A percentile compares a stretch with the other conserved stretches of the same genome.
phyloP scores from a whole-genome alignment of 768 basidiomycete species.

The Obba rivulosa region DNA sequence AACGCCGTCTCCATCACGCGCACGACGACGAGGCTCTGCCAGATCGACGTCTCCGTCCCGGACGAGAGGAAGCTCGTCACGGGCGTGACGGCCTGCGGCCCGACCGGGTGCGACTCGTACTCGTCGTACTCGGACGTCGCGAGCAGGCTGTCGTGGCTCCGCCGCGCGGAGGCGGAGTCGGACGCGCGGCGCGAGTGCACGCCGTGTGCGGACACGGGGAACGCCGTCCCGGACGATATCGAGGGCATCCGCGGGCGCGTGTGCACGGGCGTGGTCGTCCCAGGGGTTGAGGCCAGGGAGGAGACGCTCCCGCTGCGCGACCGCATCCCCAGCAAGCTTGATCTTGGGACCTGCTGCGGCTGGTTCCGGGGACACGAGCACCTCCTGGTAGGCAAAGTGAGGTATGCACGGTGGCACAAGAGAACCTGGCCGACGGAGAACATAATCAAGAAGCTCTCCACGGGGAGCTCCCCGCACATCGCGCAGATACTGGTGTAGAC shows the following conservation, averaged over 20 bases:
- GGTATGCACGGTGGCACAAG: slow-evolving; percentile 57
- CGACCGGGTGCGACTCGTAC: slow-evolving; percentile 17
- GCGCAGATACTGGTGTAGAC: slow-evolving; percentile 53
- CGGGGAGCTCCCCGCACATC: slow-evolving; percentile 63
- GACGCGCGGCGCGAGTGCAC: slow-evolving; percentile 68
- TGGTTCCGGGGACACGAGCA: slow-evolving; percentile 61
- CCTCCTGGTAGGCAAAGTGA: slow-evolving; percentile 48
- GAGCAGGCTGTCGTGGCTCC: slow-evolving; percentile 18
- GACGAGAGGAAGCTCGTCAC: slow-evolving; percentile 27
- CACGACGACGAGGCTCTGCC: slow-evolving; percentile 53
- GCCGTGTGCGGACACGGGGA: slow-evolving; percentile 79
- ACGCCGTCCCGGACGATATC: slow-evolving; percentile 37
- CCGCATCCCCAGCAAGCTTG: slow-evolving; percentile 45
- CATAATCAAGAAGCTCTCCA: slow-evolving; percentile 60
- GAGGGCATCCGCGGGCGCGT: slow-evolving; percentile 46
- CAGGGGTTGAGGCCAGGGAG: slow-evolving; percentile 35
- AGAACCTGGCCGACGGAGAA: slow-evolving; percentile 64
- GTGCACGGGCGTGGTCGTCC: slow-evolving; percentile 41
- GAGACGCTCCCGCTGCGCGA: slow-evolving; percentile 61
- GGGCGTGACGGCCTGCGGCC: slow-evolving; percentile 29
- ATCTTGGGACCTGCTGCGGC: slow-evolving; percentile 38
- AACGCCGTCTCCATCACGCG: slow-evolving; percentile 51
- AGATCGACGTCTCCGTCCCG: slow-evolving; percentile 35
- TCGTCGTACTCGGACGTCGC: slow-evolving; percentile 21
- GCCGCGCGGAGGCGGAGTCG: slow-evolving; percentile 41